Evolutionary conservation across 495 filamentous ascomycete species (phyloP).

Genomic region (Jackrogersella minutella): DNA sequence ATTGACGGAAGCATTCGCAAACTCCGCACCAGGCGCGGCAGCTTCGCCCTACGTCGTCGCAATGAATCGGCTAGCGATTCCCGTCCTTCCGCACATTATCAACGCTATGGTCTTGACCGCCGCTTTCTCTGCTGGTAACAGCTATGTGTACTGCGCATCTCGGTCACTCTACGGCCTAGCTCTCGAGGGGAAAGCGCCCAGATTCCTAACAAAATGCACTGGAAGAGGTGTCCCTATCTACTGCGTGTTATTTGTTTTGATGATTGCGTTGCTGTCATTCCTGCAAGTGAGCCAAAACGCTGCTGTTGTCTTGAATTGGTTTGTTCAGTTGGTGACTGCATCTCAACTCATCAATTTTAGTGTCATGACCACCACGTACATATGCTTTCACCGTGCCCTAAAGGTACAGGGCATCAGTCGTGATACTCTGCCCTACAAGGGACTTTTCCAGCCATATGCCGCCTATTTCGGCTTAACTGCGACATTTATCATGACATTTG

Average conservation of each 20-base stretch:
- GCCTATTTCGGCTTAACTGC: constrained; percentile 71
- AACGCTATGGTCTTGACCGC: constrained; percentile 74
- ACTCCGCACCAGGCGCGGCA: constrained; percentile 64
- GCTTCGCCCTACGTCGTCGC: constrained; percentile 78
- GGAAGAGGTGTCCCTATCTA: constrained; percentile 63
- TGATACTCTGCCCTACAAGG: constrained; percentile 70
- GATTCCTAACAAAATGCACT: constrained; percentile 66
- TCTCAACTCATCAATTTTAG: constrained; percentile 81
- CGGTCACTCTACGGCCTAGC: constrained; percentile 69
- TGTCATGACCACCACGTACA: constrained; percentile 73
- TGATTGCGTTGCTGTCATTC: constrained; percentile 72
- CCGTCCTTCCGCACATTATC: constrained; percentile 70
- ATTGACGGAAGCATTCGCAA: constrained; percentile 58
- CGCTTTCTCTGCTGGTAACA: constrained; percentile 78
- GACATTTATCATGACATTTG: constrained; percentile 74
- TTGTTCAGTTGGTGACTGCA: constrained; percentile 74
- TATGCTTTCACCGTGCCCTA: constrained; percentile 74
- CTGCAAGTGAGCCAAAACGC: constrained; percentile 74
- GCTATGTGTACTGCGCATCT: constrained; percentile 76
- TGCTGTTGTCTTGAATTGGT: constrained; percentile 76
- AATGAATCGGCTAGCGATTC: constrained; percentile 72
- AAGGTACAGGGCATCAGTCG: constrained; percentile 73
- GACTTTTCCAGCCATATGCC: constrained; percentile 71
- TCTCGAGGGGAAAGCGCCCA: constrained; percentile 64
- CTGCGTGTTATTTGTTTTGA: constrained; percentile 67